A percentile compares a stretch with the other conserved stretches of the same genome.
Conservation (phyloP, 805 yeast genomes). For the Starmerella floricola region DNA sequence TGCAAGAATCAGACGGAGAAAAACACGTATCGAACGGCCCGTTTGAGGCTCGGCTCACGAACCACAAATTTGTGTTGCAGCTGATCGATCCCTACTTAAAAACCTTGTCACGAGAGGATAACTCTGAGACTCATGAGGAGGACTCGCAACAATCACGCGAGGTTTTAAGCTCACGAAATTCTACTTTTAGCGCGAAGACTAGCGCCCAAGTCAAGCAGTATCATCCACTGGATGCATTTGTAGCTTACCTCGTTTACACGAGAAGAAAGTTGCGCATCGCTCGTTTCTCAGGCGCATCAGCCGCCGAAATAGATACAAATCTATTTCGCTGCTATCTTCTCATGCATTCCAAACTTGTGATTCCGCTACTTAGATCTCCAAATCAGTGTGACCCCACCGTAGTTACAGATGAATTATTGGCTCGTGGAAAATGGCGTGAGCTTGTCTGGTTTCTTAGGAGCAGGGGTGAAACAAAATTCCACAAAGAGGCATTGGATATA, state of each 20-base stretch:
- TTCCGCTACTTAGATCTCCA: slow-evolving; percentile 65
- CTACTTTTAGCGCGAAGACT: slow-evolving; percentile 3
- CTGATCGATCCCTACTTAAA: too few relatives aligned
- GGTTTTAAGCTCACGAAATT: neutral
- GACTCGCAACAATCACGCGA: neutral
- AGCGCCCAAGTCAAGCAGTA: neutral
- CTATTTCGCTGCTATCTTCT: slow-evolving; percentile 61
- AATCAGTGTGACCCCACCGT: slow-evolving; percentile 59
- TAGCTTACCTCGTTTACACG: slow-evolving; percentile 12
- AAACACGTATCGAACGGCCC: too few relatives aligned
- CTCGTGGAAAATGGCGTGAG: slow-evolving; percentile 45
- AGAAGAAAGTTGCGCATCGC: slow-evolving; percentile 17
- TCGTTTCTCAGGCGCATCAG: neutral
- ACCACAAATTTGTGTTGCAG: too few relatives aligned
- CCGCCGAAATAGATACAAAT: slow-evolving; percentile 52
- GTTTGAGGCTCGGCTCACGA: too few relatives aligned
- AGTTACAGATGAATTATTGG: slow-evolving; percentile 44
- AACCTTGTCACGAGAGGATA: too few relatives aligned
- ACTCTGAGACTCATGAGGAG: neutral
- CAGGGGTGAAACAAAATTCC: slow-evolving; percentile 34
- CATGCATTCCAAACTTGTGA: slow-evolving; percentile 60
- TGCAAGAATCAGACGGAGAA: too few relatives aligned
- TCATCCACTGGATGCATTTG: slow-evolving; percentile 14
- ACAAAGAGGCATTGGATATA: slow-evolving; percentile 54
- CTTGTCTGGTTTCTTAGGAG: slow-evolving; percentile 65